Evolutionary conservation across 169 alveolate genomes (phyloP).

Genomic region (Cryptosporidium xiaoi): DNA sequence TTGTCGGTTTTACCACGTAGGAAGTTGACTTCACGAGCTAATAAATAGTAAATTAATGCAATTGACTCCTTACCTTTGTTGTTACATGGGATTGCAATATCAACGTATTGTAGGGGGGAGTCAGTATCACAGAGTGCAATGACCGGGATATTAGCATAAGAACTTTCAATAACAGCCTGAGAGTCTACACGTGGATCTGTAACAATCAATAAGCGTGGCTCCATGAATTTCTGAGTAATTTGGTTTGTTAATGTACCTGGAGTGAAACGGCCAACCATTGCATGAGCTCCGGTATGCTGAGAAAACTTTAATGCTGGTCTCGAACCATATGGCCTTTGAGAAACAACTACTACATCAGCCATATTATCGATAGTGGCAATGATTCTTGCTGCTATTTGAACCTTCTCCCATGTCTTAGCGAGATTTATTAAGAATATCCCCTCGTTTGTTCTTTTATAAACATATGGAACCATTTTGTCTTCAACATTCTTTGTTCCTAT

Average conservation of each 20-base stretch:
- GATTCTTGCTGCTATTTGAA: conserved; percentile 98
- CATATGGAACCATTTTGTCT: conserved; percentile 96
- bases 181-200: conserved; percentile 99
- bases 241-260: conserved; percentile 99
- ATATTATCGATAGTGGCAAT: conserved; percentile 98
- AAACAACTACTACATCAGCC: conserved; percentile 96
- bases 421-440: conserved; percentile 96
- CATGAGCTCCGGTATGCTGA: conserved; percentile 96
- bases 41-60: conserved; percentile 97
- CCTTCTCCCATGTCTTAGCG: conserved; percentile 98
- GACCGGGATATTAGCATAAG: conserved; percentile 98
- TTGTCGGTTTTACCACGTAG: conserved; percentile 91
- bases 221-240: conserved; percentile 95
- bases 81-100: conserved; percentile 98
- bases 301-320: conserved; percentile 99
- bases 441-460: conserved; percentile 95
- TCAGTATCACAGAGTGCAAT: conserved; percentile 99
- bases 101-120: conserved; percentile 97
- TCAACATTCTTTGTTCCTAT: conserved; percentile 97
- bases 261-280: conserved; percentile 98
- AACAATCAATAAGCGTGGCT: conserved; percentile 98
- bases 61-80: conserved; percentile 97
- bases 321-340: conserved; percentile 96
- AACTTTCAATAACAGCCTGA: conserved; percentile 95
- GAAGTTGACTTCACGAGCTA: conserved; percentile 97